Evolutionary conservation across 2,329 filamentous ascomycete species (phyloP), one percentile per base, ranked within the genome.

Genomic region (Epichloe brachyelytri): DNA sequence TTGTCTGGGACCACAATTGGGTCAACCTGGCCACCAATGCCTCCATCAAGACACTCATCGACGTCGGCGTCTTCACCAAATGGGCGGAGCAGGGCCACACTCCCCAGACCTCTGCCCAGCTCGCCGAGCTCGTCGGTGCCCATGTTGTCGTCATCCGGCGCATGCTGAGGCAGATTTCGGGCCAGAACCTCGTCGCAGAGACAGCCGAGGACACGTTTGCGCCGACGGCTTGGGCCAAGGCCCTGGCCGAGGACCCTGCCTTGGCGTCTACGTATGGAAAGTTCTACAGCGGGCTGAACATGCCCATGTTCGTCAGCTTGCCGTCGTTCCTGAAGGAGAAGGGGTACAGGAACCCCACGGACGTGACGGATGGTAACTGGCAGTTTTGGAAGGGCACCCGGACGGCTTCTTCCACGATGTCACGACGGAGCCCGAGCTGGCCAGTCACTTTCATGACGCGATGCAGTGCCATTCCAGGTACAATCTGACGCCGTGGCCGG

Each of bases 391-490:
- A 56, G 22, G 59, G 58, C 1, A 51, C 59, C 54, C 57, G 8
- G 53, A 57, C 36, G 65, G 57, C 12, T 54, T 68, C 39, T 69
- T 68, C 52, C 50, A 63, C 14, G 62, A 63, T 17, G 52, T 69
- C n/a, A 58, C 55, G 39, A 52, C 59, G 5, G 56, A 68, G 26
- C 59, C 62, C 3, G 46, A 50, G 4, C 59, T 64, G n/a, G 60
- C 59, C 0, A 51, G 57, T 4, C 58, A 64, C 41, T 68, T 69
- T 53, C 63, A 63, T 40, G 59, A 65, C 49, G 62, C 62, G 2
- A 69, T 69, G 66, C 60, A 66, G 50, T 66, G 65, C 50, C 65
- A 69, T 49, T 67, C 65, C 20, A 62, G 62, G 46, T 63, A 65
- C 54, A 70, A 68, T 49, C 58, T 68, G 30, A 65, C 63, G 4